These are phyloP conservation scores for Physcomitrellopsis africana DNA, from an alignment of 225 moss, liverwort and hornwort species.

Conservation along the genomic window DNA sequence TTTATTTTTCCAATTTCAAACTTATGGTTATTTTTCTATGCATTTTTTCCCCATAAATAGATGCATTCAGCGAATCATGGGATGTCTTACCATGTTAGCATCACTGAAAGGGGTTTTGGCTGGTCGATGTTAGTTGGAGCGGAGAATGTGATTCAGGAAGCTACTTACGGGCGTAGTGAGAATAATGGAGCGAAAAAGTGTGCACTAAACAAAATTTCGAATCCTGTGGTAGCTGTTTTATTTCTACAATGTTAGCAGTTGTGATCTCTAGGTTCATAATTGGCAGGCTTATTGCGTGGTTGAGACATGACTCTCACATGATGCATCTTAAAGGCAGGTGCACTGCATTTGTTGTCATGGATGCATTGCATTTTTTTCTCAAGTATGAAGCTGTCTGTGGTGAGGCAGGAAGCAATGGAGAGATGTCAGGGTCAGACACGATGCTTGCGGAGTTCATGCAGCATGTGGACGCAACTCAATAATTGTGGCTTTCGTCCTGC, in stretches of 20 bases:
- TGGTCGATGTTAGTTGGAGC: too few species aligned
- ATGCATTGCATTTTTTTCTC: slow-evolving; percentile 7
- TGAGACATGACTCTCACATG: neutral
- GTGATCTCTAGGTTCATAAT: neutral
- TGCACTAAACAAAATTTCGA: too few species aligned
- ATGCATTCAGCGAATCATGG: too few species aligned
- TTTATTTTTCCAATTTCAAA: too few species aligned
- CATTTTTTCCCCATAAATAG: too few species aligned
- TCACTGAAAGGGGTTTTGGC: too few species aligned
- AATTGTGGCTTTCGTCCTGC: slow-evolving; percentile 55
- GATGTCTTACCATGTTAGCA: too few species aligned
- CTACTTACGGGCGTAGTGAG: too few species aligned
- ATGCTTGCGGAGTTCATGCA: slow-evolving; percentile 78
- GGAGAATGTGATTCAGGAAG: too few species aligned
- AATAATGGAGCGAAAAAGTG: too few species aligned
- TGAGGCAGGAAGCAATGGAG: slow-evolving; percentile 50
- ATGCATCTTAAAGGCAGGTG: neutral
- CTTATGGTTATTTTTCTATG: too few species aligned
- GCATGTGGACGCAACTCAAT: slow-evolving; percentile 73
- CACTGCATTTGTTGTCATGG: neutral
- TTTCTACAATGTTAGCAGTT: neutral
- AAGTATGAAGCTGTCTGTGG: slow-evolving; percentile 24
- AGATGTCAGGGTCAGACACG: slow-evolving; percentile 54
- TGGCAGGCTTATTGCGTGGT: neutral
- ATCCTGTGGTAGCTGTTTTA: slow-evolving; percentile 7